phyloP scores from a whole-genome alignment of 441 rosid species.

The Hura crepitans region DNA sequence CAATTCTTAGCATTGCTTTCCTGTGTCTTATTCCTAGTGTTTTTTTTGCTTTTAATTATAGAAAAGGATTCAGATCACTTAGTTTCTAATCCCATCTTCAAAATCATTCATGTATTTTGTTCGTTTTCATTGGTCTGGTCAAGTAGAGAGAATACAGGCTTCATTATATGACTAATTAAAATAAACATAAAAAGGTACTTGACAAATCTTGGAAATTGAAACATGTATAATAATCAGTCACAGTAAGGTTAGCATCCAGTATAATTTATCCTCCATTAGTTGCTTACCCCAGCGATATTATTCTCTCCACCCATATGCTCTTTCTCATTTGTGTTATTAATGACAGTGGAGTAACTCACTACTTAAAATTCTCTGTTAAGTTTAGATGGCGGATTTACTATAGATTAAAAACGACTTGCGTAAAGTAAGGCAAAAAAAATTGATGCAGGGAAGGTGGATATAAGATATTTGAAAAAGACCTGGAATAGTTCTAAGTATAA shows the following conservation, averaged over 20 bases:
- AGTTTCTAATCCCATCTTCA: constrained; percentile 7
- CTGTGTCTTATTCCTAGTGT: not conserved
- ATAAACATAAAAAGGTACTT: not conserved
- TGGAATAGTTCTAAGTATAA: not conserved
- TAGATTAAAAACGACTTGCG: too few species aligned
- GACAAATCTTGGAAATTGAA: not conserved
- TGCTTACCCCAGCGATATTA: not conserved
- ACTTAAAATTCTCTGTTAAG: not conserved
- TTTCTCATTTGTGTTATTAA: not conserved
- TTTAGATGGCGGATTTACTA: too few species aligned
- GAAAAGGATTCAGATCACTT: not conserved
- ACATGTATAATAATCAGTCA: not conserved
- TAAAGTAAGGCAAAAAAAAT: too few species aligned
- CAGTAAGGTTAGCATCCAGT: not conserved
- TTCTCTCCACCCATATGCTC: not conserved
- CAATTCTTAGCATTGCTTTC: not conserved
- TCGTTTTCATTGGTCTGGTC: not conserved
- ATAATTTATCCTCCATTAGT: not conserved
- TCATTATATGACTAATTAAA: not conserved
- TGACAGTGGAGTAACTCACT: not conserved
- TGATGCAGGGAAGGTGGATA: not conserved
- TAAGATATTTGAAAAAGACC: not conserved
- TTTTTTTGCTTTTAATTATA: not conserved
- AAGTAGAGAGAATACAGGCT: not conserved
- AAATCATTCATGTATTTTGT: not conserved